These are phyloP conservation scores for Dysphania ambrosioides DNA, from an alignment of 148 eudicot genomes.

Conservation along the genomic window DNA sequence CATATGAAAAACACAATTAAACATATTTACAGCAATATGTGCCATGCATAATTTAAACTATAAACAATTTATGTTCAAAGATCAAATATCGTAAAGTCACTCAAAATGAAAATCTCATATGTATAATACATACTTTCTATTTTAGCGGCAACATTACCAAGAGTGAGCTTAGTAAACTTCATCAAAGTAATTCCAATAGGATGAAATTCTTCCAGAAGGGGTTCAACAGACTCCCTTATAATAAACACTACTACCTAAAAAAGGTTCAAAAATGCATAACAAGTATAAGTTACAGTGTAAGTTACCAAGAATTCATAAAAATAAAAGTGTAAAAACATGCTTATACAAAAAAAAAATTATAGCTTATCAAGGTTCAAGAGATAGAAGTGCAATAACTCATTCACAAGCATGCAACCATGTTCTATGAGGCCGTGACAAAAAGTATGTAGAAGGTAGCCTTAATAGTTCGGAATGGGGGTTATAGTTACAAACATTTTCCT, in stretches of 20 bases:
- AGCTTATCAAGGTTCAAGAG: background rate
- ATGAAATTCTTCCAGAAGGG: constrained; percentile 87
- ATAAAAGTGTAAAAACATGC: background rate
- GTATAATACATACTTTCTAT: constrained; percentile 62
- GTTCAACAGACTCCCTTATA: constrained; percentile 93
- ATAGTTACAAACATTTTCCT: background rate
- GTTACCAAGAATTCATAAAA: background rate
- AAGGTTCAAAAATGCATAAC: constrained; percentile 2
- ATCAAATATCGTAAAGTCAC: background rate
- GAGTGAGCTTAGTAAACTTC: constrained; percentile 91
- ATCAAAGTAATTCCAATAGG: constrained; percentile 82
- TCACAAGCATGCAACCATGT: background rate
- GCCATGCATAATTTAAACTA: background rate
- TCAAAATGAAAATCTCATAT: background rate
- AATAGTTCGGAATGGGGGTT: background rate
- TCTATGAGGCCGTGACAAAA: background rate
- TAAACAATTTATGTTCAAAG: no score
- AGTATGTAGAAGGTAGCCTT: no score
- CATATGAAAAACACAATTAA: no score
- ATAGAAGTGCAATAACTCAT: background rate
- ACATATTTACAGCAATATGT: background rate
- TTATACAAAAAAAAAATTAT: background rate
- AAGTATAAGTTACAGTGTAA: background rate
- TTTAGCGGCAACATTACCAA: constrained; percentile 94
- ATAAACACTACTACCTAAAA: constrained; percentile 76